Conservation (phyloP, 352 stramenopile species). For the Pythium utonaiense region DNA sequence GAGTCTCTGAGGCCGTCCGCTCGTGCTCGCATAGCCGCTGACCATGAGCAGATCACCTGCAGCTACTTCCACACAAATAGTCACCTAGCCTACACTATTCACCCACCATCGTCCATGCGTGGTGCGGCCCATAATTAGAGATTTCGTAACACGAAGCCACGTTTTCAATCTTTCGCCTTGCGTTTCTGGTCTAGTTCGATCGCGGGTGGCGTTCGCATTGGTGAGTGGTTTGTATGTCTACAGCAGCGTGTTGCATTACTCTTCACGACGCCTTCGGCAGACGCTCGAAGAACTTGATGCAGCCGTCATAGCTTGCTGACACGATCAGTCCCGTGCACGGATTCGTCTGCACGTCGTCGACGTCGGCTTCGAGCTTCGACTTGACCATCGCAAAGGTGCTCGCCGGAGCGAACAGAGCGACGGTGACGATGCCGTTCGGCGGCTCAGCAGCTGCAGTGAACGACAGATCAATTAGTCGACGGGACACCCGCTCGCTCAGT, state of each 20-base stretch:
- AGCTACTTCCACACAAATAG: not conserved
- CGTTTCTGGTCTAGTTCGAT: no score
- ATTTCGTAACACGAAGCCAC: constrained; percentile 4
- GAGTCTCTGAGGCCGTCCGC: not conserved
- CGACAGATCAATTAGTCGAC: not conserved
- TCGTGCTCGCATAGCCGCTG: not conserved
- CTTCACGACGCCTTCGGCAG: constrained; percentile 29
- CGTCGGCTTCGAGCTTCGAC: constrained; percentile 49
- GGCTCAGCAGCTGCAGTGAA: constrained; percentile 47
- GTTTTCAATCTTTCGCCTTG: not conserved
- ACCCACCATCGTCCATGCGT: not conserved
- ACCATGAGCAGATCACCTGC: not conserved
- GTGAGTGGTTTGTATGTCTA: no score
- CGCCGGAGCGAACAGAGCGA: constrained; percentile 73
- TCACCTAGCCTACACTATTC: not conserved
- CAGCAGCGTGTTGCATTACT: not conserved
- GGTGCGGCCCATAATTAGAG: constrained; percentile 8
- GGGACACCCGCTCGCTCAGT: not conserved
- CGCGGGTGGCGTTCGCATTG: no score
- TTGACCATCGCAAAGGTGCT: constrained; percentile 83
- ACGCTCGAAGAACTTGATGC: constrained; percentile 79
- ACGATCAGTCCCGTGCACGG: constrained; percentile 77
- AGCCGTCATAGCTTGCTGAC: constrained; percentile 80
- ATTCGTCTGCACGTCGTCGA: constrained; percentile 57
- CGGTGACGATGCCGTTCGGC: constrained; percentile 72